Conservation (phyloP, 345 rosid species). For the Cardamine occulta region DNA sequence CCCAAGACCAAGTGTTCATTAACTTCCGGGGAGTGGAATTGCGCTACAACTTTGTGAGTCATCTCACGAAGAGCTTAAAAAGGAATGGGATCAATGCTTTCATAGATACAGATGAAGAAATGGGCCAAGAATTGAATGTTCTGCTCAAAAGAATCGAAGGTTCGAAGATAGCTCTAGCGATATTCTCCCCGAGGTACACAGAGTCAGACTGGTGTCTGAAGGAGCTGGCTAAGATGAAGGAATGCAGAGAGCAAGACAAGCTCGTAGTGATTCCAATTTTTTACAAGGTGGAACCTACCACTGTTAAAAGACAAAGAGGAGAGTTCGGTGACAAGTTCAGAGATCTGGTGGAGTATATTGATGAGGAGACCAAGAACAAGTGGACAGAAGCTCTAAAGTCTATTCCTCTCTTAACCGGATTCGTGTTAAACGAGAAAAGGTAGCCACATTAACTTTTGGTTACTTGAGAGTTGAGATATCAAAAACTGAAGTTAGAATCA, state of each 20-base stretch:
- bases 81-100: constrained; percentile 1
- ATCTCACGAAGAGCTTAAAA: not conserved
- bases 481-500: no score
- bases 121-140: no score
- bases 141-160: not conserved
- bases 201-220: constrained; percentile 17
- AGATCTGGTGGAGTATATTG: not conserved
- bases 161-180: not conserved
- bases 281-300: not conserved
- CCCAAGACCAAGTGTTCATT: constrained; percentile 22
- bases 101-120: not conserved
- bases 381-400: constrained; percentile 15
- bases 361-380: not conserved
- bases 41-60: not conserved
- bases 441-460: no score
- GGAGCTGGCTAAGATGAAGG: constrained; percentile 15
- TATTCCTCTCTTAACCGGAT: not conserved
- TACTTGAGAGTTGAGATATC: no score
- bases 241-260: not conserved
- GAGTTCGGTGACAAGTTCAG: constrained; percentile 16
- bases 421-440: not conserved
- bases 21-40: constrained; percentile 6
- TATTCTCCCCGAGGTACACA: constrained; percentile 19
- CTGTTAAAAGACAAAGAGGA: not conserved
- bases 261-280: not conserved